phyloP scores from a whole-genome alignment of 345 rosid genomes.

The Eucalyptus pauciflora region DNA sequence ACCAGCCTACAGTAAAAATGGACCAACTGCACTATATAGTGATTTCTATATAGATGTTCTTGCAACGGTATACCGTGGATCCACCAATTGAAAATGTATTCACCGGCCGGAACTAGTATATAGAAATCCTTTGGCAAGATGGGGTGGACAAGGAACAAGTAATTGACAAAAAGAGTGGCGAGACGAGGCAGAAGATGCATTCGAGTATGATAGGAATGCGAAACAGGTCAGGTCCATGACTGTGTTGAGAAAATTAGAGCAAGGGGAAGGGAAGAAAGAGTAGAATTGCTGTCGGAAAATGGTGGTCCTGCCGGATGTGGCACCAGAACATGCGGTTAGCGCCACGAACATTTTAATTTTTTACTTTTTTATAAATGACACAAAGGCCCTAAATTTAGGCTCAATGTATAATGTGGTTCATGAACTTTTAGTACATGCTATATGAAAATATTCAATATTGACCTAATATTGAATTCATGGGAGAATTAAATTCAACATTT shows the following conservation, averaged over 20 bases:
- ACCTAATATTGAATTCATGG: no score
- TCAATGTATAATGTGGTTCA: no score
- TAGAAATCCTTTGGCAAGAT: background rate
- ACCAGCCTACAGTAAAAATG: background rate
- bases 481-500: no score
- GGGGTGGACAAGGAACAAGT: background rate
- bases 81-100: background rate
- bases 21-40: background rate
- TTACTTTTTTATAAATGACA: no score
- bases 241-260: background rate
- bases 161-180: background rate
- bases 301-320: background rate
- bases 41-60: background rate
- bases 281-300: background rate
- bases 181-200: background rate
- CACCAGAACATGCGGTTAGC: background rate
- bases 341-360: background rate
- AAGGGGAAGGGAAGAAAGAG: background rate
- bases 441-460: no score
- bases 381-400: no score
- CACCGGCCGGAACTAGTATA: background rate
- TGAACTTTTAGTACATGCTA: no score
- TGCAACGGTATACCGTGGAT: background rate
- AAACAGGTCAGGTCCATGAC: background rate
- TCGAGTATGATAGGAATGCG: background rate